phyloP scores from a whole-genome alignment of 225 moss, liverwort and hornwort genomes.

The Climacium dendroides region DNA sequence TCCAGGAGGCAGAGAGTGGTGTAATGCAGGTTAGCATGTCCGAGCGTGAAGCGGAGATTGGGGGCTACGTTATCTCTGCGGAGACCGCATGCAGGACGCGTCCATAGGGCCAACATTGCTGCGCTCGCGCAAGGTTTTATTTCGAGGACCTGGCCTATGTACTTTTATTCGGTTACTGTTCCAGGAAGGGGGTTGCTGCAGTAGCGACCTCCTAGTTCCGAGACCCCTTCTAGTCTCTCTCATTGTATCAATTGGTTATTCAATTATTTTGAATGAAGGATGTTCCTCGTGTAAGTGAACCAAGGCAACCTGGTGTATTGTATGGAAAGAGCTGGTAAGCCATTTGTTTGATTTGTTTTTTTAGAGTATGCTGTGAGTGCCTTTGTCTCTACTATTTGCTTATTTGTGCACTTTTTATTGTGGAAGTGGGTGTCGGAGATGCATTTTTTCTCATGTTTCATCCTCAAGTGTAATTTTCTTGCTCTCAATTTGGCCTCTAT shows the following conservation, averaged over 20 bases:
- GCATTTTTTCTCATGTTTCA: not conserved
- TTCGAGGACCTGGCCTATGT: not conserved
- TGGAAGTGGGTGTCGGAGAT: not conserved
- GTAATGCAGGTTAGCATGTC: not conserved
- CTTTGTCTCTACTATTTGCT: no score
- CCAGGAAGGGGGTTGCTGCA: not conserved
- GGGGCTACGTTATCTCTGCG: not conserved
- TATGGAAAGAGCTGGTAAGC: not conserved
- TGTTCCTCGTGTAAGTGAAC: not conserved
- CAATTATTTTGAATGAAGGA: conserved; percentile 6
- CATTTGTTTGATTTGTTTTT: no score
- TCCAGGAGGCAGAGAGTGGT: not conserved
- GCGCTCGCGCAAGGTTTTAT: not conserved
- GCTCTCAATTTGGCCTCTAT: not conserved
- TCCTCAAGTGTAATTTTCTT: accelerated
- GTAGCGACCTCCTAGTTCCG: not conserved
- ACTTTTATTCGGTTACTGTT: not conserved
- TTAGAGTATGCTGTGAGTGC: no score
- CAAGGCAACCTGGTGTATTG: not conserved
- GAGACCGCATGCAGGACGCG: not conserved
- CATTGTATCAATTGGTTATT: conserved; percentile 2
- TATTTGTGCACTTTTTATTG: no score
- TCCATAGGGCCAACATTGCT: not conserved
- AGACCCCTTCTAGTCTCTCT: not conserved
- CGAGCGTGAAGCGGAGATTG: not conserved